Base-by-base conservation (phyloP, 106 monocot genomes). In the Cymbidium sinense region DNA sequence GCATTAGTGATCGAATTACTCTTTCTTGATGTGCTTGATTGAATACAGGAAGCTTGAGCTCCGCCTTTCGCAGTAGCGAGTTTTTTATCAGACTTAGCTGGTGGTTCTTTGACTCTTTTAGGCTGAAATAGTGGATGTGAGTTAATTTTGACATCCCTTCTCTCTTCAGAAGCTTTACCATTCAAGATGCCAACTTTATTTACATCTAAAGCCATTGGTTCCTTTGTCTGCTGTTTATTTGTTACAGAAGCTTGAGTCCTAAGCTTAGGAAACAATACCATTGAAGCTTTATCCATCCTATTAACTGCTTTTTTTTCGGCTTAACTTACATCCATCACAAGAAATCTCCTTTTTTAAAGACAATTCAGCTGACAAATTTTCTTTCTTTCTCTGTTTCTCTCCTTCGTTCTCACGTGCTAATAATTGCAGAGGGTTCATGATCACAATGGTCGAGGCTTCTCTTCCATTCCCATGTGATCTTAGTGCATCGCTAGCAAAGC, bases 351-450 rank as follows among this genome's bases (percentile, higher is more conserved):
- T 43, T 74, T 74, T 47, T 21, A 44, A 44, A 19, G 21, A 21
- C 44, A 43, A 10, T 44, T 44, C 43, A 74, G 41, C 44, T 12
- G 27, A 2, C 43, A 44, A 0, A 12, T 74, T 43, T 44, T 74
- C 28, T 43, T 74, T 74, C 44, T 74, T 74, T 74, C 31, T 76
- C 0, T 72, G 58, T 27, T 17, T 30, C 27, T 51, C 52, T 78
- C 27, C 61, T 70, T 37, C 39, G 19, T 39, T 71, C 21, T 71
- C 58, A 44, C n/a, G 30, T 9, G 77, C 33, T 25, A 20, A n/a
- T n/a, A n/a, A 39, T 19, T 64, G 37, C 78, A 50, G 31, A 30
- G 88, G 82, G 61, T 79, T 82, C 43, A 85, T 83, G 52, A 83
- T 73, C 21, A 81, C 85, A 61, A 83, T 87, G 19, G 64, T 76